Evolutionary conservation across 1,284 basidiomycete species (phyloP), one percentile per base, ranked within the genome.

Genomic region (Boletellus deceptivus): DNA sequence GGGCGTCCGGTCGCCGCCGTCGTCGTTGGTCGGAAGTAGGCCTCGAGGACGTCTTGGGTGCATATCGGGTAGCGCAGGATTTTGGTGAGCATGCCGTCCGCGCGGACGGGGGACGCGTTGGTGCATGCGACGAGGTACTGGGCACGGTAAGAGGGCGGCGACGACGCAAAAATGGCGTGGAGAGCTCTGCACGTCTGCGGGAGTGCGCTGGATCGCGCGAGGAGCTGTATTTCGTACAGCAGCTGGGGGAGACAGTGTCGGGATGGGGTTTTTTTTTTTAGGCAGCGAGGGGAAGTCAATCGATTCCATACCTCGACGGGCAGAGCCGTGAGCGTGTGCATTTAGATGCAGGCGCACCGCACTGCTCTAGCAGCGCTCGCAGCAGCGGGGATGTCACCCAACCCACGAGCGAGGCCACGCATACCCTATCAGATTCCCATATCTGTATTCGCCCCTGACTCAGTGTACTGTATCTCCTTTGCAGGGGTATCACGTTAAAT

Each of bases 161-260:
- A 73, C 5, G 67, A 63, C 24, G 75, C 70, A 67, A 86, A 85
- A 6, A 84, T 70, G 6, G 64, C 47, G 54, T 81, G 65, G 18
- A 90, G 64, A 37, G 74, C 68, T 52, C 68, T 76, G 59, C 76
- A 85, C 25, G 77, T 72, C 41, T 72, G 69, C 1, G 89, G 87
- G 16, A 93, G 70, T 38, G 67, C 59, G 29, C 78, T 72, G 14
- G 85, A 90, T 10, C 78, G 67, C 0, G 88, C 80, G 53, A 75
- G 77, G 13, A 86, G 74, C 55, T 91, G 84, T 22, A 93, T 76
- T 49, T 89, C 80, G 58, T 87, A 85, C 0, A 92, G 65, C 5
- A 93, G 72, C 91, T 92, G 53, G 8, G 29, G 16, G 4, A 25
- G 5, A n/a, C 17, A 3, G 22, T 39, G 48, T 51, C 22, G 52